These are phyloP conservation scores for Naumovozyma baii DNA, from an alignment of 805 yeast species.

Conservation along the genomic window DNA sequence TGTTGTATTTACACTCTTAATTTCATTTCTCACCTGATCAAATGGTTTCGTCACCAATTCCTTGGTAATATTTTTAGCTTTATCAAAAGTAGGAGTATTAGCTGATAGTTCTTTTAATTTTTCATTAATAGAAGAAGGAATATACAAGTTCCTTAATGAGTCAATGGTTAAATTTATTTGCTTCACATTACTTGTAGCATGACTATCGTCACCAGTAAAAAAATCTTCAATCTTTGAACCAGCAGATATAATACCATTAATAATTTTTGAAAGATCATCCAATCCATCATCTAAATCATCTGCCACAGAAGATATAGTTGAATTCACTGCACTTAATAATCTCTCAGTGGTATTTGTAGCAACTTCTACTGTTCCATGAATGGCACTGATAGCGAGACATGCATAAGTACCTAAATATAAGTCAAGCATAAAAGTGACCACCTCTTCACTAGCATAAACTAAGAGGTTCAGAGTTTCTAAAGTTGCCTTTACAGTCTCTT, in stretches of 20 bases:
- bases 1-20: constrained; percentile 30
- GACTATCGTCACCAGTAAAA: constrained; percentile 38
- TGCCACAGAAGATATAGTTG: constrained; percentile 44
- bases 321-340: constrained; percentile 51
- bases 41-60: constrained; percentile 52
- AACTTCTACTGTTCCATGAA: constrained; percentile 61
- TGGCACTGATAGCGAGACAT: constrained; percentile 66
- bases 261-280: constrained; percentile 44
- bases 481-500: constrained; percentile 40
- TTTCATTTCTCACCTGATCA: constrained; percentile 33
- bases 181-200: constrained; percentile 21
- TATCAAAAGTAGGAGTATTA: constrained; percentile 55
- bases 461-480: constrained; percentile 36
- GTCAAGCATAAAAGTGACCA: constrained; percentile 58
- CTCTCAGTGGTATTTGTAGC: constrained; percentile 67
- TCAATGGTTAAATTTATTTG: constrained; percentile 51
- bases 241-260: constrained; percentile 47
- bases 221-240: constrained; percentile 45
- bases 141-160: constrained; percentile 46
- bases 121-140: constrained; percentile 55
- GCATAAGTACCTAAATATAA: constrained; percentile 78
- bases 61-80: constrained; percentile 51
- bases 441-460: constrained; percentile 46
- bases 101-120: constrained; percentile 43
- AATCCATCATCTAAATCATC: constrained; percentile 59